Percentiles rank a stretch among this genome's conserved stretches.
Conservation (phyloP, 2,329 filamentous ascomycete genomes). For the Fusarium sp. region DNA sequence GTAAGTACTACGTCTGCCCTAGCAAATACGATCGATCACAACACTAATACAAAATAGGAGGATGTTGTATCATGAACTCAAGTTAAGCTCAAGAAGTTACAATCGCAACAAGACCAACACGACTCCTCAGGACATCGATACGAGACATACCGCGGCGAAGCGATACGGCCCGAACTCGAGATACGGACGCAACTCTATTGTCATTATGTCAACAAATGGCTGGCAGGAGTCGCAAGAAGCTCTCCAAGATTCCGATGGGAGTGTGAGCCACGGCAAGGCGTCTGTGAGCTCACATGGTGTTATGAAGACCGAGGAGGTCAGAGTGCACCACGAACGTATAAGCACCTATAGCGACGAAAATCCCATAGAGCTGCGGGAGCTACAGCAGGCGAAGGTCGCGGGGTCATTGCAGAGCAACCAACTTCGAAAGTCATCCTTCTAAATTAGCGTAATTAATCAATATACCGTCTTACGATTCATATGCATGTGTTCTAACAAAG, state of each 20-base stretch:
- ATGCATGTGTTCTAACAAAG: background rate
- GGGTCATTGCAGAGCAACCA: background rate
- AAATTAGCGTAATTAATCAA: background rate
- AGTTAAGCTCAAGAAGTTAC: slow-evolving; percentile 50
- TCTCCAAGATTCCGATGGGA: slow-evolving; percentile 43
- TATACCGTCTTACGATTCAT: background rate
- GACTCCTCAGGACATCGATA: slow-evolving; percentile 15
- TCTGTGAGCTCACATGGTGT: slow-evolving; percentile 41
- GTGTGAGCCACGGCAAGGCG: slow-evolving; percentile 4
- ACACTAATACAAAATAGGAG: slow-evolving; percentile 43
- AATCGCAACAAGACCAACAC: slow-evolving; percentile 43
- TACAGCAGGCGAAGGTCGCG: slow-evolving; percentile 20
- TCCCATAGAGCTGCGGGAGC: slow-evolving; percentile 41
- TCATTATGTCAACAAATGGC: slow-evolving; percentile 51
- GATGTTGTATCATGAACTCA: slow-evolving; percentile 54
- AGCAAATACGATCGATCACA: fast-evolving
- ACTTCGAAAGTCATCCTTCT: slow-evolving; percentile 16
- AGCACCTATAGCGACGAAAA: slow-evolving; percentile 39
- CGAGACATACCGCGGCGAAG: slow-evolving; percentile 29
- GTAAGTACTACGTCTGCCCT: slow-evolving; percentile 34
- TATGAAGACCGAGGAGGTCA: slow-evolving; percentile 51
- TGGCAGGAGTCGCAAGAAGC: slow-evolving; percentile 54
- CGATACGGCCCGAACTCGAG: slow-evolving; percentile 37
- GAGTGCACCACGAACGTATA: slow-evolving; percentile 44
- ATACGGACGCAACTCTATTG: slow-evolving; percentile 50